Evolutionary conservation across 345 rosid genomes (phyloP).

Genomic region (Arabidopsis arenosa): DNA sequence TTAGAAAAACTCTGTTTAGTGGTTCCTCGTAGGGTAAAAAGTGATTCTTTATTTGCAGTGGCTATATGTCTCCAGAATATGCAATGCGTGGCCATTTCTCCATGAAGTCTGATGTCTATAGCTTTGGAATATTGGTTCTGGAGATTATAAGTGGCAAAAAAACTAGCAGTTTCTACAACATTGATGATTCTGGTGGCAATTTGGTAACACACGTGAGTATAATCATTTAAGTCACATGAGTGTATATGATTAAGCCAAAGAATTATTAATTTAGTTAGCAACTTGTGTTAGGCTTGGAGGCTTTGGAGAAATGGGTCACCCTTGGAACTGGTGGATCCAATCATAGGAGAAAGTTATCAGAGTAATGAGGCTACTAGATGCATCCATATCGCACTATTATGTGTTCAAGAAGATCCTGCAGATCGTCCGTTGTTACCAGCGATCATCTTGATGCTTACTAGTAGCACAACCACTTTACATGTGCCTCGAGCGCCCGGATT

Average conservation of each 20-base stretch:
- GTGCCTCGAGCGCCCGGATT: constrained; percentile 42
- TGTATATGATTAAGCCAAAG: no score
- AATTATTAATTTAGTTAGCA: no score
- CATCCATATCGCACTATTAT: background rate
- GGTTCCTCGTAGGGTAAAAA: no score
- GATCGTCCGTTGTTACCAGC: constrained; percentile 40
- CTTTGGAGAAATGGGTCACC: no score
- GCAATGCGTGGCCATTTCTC: constrained; percentile 1
- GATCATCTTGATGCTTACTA: constrained; percentile 46
- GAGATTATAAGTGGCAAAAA: background rate
- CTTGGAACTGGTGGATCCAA: background rate
- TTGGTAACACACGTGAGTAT: no score
- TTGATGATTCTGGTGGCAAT: background rate
- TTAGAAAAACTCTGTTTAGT: background rate
- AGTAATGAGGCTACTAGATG: background rate
- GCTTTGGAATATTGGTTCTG: background rate
- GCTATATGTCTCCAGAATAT: background rate
- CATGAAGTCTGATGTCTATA: background rate
- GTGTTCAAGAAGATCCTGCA: background rate
- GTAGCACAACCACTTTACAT: constrained; percentile 42
- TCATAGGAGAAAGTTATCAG: background rate
- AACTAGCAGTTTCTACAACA: background rate
- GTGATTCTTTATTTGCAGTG: background rate
- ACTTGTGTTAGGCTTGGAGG: no score
- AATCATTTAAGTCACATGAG: no score